Percentiles rank a stretch among this genome's conserved stretches.
phyloP scores from a whole-genome alignment of 352 stramenopile species.

The Phytophthora foliorum region DNA sequence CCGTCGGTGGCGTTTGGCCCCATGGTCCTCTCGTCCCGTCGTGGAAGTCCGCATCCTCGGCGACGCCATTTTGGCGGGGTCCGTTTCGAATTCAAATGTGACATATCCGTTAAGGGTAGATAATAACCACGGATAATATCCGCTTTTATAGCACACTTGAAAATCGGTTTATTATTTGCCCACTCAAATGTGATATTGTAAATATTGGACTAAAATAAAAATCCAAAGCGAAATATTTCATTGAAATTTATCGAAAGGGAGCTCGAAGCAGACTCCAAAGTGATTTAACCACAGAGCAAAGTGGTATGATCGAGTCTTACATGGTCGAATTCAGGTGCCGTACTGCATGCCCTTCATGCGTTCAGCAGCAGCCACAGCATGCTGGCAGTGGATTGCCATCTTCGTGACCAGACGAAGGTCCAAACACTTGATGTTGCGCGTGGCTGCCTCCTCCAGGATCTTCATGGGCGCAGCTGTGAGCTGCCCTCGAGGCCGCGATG shows the following conservation, averaged over 20 bases:
- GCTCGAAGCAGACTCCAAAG: not conserved
- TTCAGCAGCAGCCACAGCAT: not conserved
- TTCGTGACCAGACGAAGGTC: conserved; percentile 9
- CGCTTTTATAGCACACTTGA: no score
- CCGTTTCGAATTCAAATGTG: conserved; percentile 20
- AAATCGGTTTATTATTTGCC: no score
- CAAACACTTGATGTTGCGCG: conserved; percentile 1
- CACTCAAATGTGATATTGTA: no score
- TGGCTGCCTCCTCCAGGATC: not conserved
- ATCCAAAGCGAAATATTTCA: no score
- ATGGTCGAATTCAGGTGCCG: not conserved
- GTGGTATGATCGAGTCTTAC: not conserved
- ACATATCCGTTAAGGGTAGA: no score
- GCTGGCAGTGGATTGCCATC: conserved; percentile 10
- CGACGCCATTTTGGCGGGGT: not conserved
- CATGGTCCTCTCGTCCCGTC: not conserved
- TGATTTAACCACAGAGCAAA: conserved; percentile 4
- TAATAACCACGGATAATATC: no score
- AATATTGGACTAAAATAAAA: no score
- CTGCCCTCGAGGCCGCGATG: not conserved
- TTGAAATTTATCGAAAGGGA: no score
- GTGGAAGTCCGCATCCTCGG: not conserved
- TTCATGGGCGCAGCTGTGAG: not conserved
- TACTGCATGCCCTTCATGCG: conserved; percentile 13
- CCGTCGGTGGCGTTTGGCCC: not conserved